Evolutionary conservation across 2,329 filamentous ascomycete species (phyloP), one percentile per base, ranked within the genome.

Genomic region (Xylaria arbuscula): DNA sequence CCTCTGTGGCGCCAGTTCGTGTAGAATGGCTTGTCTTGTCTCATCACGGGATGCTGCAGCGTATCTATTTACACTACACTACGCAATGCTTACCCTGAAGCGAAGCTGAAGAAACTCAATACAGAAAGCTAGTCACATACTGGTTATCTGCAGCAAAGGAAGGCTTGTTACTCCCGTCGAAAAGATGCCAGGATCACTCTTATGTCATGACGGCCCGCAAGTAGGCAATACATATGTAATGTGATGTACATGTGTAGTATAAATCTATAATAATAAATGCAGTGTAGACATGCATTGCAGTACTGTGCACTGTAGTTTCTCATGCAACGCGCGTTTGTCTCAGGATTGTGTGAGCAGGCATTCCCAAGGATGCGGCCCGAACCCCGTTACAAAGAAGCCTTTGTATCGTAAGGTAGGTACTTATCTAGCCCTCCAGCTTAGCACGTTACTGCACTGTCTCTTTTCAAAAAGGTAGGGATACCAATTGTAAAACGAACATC

Each of bases 301-400:
- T 45, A 17, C n/a, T 7, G n/a, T 45, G 40, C 40, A 45, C n/a
- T n/a, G 6, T 45, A 45, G n/a, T 7, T 47, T 47, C n/a, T 64
- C 32, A 64, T 63, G 47, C 40, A 59, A 63, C 38, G 54, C 48
- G 40, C 45, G 11, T 40, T 22, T 64, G 61, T 64, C 66, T 61
- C 66, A 53, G 62, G 42, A 38, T 10, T 57, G 56, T 65, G 50
- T 61, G 66, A 48, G 45, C 66, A 65, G 57, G 51, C 66, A 62
- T 65, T 56, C 56, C 19, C 38, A 42, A 57, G 55, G 45, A 64
- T 45, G 50, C 61, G 62, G 62, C 60, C 65, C 65, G 65, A 67
- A 59, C 60, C 65, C 54, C 60, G 34, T 64, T 58, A 47, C 45
- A 38, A 45, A 56, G 38, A 6, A 4, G 15, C 19, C 19, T 11